phyloP scores from a whole-genome alignment of 1,139 yeast genomes.

The Debaryomyces nepalensis region DNA sequence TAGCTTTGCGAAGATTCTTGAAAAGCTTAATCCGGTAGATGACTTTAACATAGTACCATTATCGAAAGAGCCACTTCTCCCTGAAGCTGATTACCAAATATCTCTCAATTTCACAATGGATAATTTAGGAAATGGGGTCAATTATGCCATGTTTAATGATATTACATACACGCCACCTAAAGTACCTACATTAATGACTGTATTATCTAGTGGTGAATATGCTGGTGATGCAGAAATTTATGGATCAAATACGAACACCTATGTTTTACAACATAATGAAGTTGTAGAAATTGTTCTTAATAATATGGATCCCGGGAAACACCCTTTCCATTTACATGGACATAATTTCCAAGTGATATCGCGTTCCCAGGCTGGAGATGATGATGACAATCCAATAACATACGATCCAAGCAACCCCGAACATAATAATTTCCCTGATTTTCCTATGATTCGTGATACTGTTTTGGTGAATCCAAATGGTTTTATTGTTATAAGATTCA shows the following conservation, averaged over 20 bases:
- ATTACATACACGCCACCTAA: conserved; percentile 76
- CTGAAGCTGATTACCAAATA: conserved; percentile 69
- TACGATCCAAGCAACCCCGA: conserved; percentile 42
- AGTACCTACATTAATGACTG: conserved; percentile 81
- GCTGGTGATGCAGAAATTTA: conserved; percentile 54
- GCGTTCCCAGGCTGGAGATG: conserved; percentile 40
- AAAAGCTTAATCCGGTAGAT: conserved; percentile 56
- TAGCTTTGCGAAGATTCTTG: conserved; percentile 42
- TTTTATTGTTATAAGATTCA: conserved; percentile 61
- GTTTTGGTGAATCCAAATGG: conserved; percentile 69
- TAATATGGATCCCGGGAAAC: conserved; percentile 75
- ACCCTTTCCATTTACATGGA: conserved; percentile 91
- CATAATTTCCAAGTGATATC: conserved; percentile 68
- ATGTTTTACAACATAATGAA: conserved; percentile 71
- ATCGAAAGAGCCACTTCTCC: conserved; percentile 52
- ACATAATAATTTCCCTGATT: conserved; percentile 41
- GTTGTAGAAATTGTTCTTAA: conserved; percentile 69
- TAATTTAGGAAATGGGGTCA: conserved; percentile 78
- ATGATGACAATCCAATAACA: conserved; percentile 39
- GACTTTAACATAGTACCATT: conserved; percentile 69
- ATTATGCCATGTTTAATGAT: conserved; percentile 90
- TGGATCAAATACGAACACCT: conserved; percentile 79
- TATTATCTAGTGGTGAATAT: conserved; percentile 62
- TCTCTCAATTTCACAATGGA: conserved; percentile 75
- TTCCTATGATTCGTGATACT: conserved; percentile 75